A percentile compares a stretch with the other conserved stretches of the same genome.
Evolutionary conservation across 78 protist genomes (phyloP).

Genomic region (Dictyostelium intermedium): DNA sequence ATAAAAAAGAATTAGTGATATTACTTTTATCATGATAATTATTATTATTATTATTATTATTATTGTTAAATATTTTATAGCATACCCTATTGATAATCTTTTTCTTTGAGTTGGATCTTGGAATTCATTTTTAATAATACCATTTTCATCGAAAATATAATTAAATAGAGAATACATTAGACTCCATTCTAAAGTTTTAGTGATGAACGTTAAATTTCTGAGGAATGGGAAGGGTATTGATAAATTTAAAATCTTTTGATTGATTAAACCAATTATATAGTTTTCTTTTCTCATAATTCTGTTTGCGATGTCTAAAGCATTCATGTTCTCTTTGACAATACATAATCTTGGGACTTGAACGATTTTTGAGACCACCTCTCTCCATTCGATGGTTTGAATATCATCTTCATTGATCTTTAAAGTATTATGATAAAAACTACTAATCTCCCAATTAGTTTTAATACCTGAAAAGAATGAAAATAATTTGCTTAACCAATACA

Average conservation of each 20-base stretch:
- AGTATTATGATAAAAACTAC: constrained; percentile 24
- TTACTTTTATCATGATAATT: too few relatives aligned
- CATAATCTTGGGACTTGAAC: constrained; percentile 74
- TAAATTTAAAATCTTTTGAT: constrained; percentile 60
- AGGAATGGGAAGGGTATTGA: constrained; percentile 60
- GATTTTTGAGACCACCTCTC: constrained; percentile 43
- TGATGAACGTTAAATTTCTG: constrained; percentile 29
- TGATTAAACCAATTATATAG: constrained; percentile 87
- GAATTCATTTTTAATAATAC: constrained; percentile 60
- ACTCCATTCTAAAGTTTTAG: constrained; percentile 89
- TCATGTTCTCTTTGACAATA: constrained; percentile 59
- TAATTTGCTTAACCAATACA: constrained; percentile 45
- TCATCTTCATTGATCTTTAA: constrained; percentile 45
- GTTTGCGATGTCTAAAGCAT: constrained; percentile 85
- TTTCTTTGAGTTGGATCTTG: constrained; percentile 26
- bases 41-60: too few relatives aligned
- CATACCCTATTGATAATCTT: constrained; percentile 49
- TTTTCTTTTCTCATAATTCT: constrained; percentile 91
- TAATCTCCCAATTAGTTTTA: constrained; percentile 7
- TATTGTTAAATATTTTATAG: background rate
- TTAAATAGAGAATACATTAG: constrained; percentile 66
- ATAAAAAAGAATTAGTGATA: too few relatives aligned
- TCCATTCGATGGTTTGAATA: constrained; percentile 75
- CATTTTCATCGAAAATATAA: constrained; percentile 78
- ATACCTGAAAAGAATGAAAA: constrained; percentile 4